Evolutionary conservation across 148 eudicot genomes (phyloP).

Genomic region (Selenicereus undatus): DNA sequence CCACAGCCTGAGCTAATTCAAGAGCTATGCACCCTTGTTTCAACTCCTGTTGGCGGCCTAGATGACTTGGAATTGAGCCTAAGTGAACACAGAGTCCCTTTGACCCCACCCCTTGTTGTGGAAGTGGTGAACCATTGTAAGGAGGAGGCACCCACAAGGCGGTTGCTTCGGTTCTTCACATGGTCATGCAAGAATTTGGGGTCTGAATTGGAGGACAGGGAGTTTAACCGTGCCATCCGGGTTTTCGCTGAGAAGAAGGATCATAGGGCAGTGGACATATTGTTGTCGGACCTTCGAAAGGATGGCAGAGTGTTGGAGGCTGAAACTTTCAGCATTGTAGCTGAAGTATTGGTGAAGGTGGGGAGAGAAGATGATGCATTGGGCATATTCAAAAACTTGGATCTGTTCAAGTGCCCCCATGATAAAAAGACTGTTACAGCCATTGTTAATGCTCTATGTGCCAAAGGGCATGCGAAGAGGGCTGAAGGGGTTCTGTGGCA

Average conservation of each 20-base stretch:
- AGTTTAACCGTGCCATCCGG: constrained; percentile 45
- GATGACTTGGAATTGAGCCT: constrained; percentile 54
- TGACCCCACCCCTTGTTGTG: constrained; percentile 42
- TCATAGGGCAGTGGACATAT: constrained; percentile 46
- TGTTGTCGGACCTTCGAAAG: constrained; percentile 45
- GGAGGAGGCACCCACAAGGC: constrained; percentile 42
- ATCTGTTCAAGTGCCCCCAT: constrained; percentile 48
- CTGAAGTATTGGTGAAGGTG: constrained; percentile 43
- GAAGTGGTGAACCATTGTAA: constrained; percentile 51
- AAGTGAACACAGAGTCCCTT: constrained; percentile 18
- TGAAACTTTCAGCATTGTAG: constrained; percentile 42
- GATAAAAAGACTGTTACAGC: constrained; percentile 41
- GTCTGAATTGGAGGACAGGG: constrained; percentile 33
- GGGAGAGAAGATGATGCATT: constrained; percentile 61
- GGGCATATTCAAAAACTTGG: constrained; percentile 60
- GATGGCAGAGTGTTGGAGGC: constrained; percentile 46
- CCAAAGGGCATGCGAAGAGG: constrained; percentile 52
- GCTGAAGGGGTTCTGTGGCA: constrained; percentile 57
- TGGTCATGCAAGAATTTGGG: constrained; percentile 52
- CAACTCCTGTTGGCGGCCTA: constrained; percentile 43
- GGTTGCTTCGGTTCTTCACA: constrained; percentile 55
- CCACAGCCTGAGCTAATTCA: constrained; percentile 21
- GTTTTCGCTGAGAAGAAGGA: constrained; percentile 52
- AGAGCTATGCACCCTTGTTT: constrained; percentile 45
- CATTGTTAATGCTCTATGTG: constrained; percentile 51